Evolutionary conservation across 1,139 yeast species (phyloP).

Genomic region (Arxiozyma bovina): DNA sequence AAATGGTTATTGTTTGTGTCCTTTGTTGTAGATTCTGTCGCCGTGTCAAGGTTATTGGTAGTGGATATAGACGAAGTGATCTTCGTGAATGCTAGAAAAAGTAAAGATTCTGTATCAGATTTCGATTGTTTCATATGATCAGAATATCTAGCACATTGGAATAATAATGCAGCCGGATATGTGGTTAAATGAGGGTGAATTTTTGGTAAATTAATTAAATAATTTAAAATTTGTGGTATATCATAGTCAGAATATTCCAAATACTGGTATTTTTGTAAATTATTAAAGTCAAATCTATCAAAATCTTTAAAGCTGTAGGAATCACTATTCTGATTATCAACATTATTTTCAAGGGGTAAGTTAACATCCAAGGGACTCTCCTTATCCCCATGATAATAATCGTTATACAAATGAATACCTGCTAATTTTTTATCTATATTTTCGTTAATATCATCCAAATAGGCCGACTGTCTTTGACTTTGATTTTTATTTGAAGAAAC

Average conservation of each 20-base stretch:
- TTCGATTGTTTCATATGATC: conserved; percentile 42
- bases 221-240: conserved; percentile 51
- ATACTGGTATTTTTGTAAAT: conserved; percentile 30
- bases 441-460: conserved; percentile 27
- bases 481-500: conserved; percentile 8
- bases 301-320: conserved; percentile 1
- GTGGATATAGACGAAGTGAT: conserved; percentile 52
- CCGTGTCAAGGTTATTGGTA: conserved; percentile 4
- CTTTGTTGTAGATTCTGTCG: conserved; percentile 24
- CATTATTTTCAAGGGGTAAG: not conserved
- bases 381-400: conserved; percentile 8
- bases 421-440: conserved; percentile 48
- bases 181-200: conserved; percentile 45
- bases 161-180: conserved; percentile 59
- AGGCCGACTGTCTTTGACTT: conserved; percentile 29
- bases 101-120: conserved; percentile 47
- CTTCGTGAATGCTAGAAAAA: conserved; percentile 53
- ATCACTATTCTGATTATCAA: conserved; percentile 1
- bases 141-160: conserved; percentile 59
- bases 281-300: conserved; percentile 29
- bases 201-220: conserved; percentile 42
- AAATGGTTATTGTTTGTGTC: conserved; percentile 36
- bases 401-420: conserved; percentile 26
- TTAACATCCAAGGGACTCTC: not conserved
- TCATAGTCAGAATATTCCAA: conserved; percentile 60